Base-by-base conservation (phyloP, 257 asterid species). In the Capsicum baccatum region DNA sequence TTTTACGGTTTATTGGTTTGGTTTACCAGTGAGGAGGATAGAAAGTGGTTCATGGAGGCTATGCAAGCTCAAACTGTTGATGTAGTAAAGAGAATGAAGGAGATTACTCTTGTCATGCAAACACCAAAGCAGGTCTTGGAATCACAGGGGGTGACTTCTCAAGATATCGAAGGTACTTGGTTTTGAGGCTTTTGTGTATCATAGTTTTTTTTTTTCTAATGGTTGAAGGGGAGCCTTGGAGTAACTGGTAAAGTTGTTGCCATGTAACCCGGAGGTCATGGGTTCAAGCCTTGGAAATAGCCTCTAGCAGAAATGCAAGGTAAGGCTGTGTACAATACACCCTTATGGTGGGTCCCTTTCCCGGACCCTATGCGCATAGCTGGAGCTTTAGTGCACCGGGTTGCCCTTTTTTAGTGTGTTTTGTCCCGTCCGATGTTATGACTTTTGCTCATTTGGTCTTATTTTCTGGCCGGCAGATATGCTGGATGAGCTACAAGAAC, bases 31-130 rank as follows among this genome's bases (percentile, higher is more conserved):
- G 99, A 96, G 91, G 98, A 94, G 86, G 98, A 96, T 56, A 86
- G 92, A 82, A 92, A 59, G 87, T 96, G 99, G 99, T 96, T 96
- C 83, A 91, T 90, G 98, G 99, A 96, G 84, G 99, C 99, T 79
- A 92, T 94, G 97, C 98, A 96, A 90, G 88, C 94, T 13, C 98
- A 94, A 84, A 93, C 98, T 6, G 89, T 96, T 26, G 99, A 96
- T 83, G 96, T 94, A 6, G 33, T 92, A n/a, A 91, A 89, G 85
- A 87, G 99, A 74, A 93, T 96, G 98, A 94, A 94, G 82, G 98
- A 91, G 94, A 96, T 96, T 63, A 92, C 97, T 15, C 88, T 92
- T 78, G 98, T 96, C 79, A 92, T 96, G 99, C 93, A 91, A 83
- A 91, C 98, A 17, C 97, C 99, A 1, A 93, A 93, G 80, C 89